These are phyloP conservation scores for Oryza brachyantha DNA, from an alignment of 176 grass and related monocot genomes.

Conservation along the genomic window DNA sequence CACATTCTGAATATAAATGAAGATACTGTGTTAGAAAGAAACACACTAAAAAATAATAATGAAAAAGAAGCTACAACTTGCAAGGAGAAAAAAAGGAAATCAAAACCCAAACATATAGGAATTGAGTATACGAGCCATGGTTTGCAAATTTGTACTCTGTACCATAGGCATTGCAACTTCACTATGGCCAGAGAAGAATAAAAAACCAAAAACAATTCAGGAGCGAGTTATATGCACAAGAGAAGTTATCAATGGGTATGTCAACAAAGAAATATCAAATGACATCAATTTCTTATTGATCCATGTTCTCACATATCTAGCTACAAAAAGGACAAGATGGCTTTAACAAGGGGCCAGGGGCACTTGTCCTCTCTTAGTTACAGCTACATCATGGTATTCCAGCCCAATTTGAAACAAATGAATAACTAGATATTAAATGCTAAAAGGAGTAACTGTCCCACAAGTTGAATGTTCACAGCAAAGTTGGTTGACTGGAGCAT, in stretches of 20 bases:
- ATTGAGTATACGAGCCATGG: not conserved
- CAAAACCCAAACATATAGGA: not conserved
- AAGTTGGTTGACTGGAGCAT: not conserved
- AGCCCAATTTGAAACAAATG: not conserved
- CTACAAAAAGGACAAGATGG: not conserved
- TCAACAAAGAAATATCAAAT: not conserved
- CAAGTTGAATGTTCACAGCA: not conserved
- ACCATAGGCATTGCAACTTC: not conserved
- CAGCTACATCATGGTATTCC: not conserved
- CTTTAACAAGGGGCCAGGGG: too few relatives aligned
- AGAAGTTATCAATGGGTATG: not conserved
- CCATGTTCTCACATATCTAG: not conserved
- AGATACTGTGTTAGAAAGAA: not conserved
- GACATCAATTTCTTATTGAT: not conserved
- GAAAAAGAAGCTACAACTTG: not conserved
- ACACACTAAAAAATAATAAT: not conserved
- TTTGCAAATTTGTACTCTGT: too few relatives aligned
- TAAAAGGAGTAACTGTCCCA: not conserved
- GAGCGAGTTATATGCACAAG: not conserved
- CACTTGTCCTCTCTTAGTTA: too few relatives aligned
- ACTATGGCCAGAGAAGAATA: not conserved
- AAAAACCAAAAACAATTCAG: not conserved
- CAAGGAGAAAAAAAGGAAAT: not conserved
- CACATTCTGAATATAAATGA: not conserved
- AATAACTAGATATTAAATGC: not conserved